Evolutionary conservation across 140 eudicot genomes (phyloP), one percentile per base, ranked within the genome.

Genomic region (Stevia rebaudiana): DNA sequence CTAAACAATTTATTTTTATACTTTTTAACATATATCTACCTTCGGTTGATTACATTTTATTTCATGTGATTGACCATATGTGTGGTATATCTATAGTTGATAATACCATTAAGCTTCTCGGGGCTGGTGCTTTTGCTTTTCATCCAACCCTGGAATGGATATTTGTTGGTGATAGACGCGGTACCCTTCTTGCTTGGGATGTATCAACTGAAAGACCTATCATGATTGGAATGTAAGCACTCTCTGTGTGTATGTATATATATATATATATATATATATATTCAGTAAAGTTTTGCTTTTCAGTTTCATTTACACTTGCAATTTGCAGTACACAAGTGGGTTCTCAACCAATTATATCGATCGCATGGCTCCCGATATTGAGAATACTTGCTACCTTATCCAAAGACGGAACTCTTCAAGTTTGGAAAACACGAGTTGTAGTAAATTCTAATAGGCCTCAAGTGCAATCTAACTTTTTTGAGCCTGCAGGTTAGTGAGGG

Each of bases 41-140:
- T 37, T 7, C 11, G 28, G 28, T 44, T 18, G 68, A 21, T 48
- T 54, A 33, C 33, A 10, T 43, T 17, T 54, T 59, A 40, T 37
- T 75, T 68, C 31, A 37, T 11, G 23, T 68, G 60, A 37, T 58
- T 13, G 50, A 49, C 61, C 28, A 48, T 49, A 13, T 68, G 21
- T 55, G 30, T 53, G 49, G 42, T 53, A 22, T 64, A 41, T 41
- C 39, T 73, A 73, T 78, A 92, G 98, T 88, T 73, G 98, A 92
- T 78, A 83, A 83, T 73, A 85, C 95, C 12, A 88, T 92, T 51
- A 92, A 82, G 81, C 94, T 92, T 36, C 67, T 81, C 24, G 98
- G 98, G 74, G 98, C 96, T 59, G 95, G 96, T n/a, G 95, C 98
- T 47, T 92, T 92, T 81, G 94, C 98, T 42, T 92, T 92, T 65